Conservation (phyloP, 1,284 basidiomycete genomes). For the Neonothopanus nambi region DNA sequence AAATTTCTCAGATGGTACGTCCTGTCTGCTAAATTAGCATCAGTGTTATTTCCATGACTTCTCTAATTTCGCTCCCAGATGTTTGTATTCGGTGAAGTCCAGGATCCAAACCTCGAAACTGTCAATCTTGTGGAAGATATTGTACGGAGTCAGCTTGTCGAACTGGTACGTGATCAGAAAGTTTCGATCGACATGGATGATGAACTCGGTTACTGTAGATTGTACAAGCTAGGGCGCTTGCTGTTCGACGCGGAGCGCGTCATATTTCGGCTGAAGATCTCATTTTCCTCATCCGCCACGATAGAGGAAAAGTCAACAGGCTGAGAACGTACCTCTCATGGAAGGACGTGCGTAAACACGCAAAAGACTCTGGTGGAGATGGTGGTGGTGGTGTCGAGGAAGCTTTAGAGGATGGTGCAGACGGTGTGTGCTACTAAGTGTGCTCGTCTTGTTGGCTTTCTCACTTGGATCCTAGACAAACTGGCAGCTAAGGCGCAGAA, state of each 20-base stretch:
- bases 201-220: slow-evolving; percentile 52
- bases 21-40: background rate
- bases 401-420: slow-evolving; percentile 73
- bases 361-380: slow-evolving; percentile 84
- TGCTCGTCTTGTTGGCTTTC: background rate
- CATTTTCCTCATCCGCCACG: slow-evolving; percentile 95
- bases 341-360: slow-evolving; percentile 97
- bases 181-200: background rate
- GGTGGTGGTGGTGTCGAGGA: slow-evolving; percentile 83
- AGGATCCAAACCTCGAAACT: slow-evolving; percentile 86
- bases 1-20: slow-evolving; percentile 80
- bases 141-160: slow-evolving; percentile 90
- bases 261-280: slow-evolving; percentile 92
- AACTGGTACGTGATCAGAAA: slow-evolving; percentile 63
- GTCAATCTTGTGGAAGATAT: slow-evolving; percentile 95
- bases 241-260: slow-evolving; percentile 80
- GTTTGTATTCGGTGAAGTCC: slow-evolving; percentile 96
- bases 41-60: background rate
- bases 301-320: slow-evolving; percentile 92
- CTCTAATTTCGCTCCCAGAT: slow-evolving; percentile 52
- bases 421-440: slow-evolving; percentile 44
- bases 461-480: slow-evolving; percentile 55
- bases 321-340: slow-evolving; percentile 94
- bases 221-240: slow-evolving; percentile 84
- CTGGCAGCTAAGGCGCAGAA: slow-evolving; percentile 85